Conservation (phyloP, 2,329 filamentous ascomycete genomes). For the Fusarium torreyae region DNA sequence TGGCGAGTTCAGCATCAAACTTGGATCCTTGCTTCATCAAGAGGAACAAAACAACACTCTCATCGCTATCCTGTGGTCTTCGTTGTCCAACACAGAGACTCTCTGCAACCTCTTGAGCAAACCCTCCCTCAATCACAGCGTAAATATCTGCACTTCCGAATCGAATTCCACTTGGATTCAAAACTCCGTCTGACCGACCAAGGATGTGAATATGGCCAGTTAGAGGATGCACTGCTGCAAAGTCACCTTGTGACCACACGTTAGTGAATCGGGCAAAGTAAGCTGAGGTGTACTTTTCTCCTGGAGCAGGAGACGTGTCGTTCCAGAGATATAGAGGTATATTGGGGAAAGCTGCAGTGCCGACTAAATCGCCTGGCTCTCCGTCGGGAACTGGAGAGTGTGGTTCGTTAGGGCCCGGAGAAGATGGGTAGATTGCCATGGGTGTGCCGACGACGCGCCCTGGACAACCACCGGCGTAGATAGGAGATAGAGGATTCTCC, state of each 20-base stretch:
- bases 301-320: slow-evolving; percentile 64
- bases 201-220: slow-evolving; percentile 78
- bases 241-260: slow-evolving; percentile 89
- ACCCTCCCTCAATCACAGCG: slow-evolving; percentile 77
- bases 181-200: slow-evolving; percentile 81
- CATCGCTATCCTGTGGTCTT: slow-evolving; percentile 69
- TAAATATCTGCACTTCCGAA: slow-evolving; percentile 89
- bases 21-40: slow-evolving; percentile 69
- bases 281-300: slow-evolving; percentile 70
- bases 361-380: slow-evolving; percentile 81
- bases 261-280: slow-evolving; percentile 75
- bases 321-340: slow-evolving; percentile 78
- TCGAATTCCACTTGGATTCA: slow-evolving; percentile 84
- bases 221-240: slow-evolving; percentile 77
- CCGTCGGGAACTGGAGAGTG: slow-evolving; percentile 68
- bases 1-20: slow-evolving; percentile 70
- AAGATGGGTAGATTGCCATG: slow-evolving; percentile 71
- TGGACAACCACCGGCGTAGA: slow-evolving; percentile 71
- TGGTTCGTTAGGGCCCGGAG: slow-evolving; percentile 60
- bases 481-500: slow-evolving; percentile 78
- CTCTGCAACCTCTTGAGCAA: slow-evolving; percentile 75
- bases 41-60: slow-evolving; percentile 70
- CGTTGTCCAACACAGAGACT: slow-evolving; percentile 86
- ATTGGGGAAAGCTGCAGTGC: slow-evolving; percentile 80
- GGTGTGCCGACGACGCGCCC: slow-evolving; percentile 65